Conservation (phyloP, 495 filamentous ascomycete genomes). For the Aspergillus haitiensis region DNA sequence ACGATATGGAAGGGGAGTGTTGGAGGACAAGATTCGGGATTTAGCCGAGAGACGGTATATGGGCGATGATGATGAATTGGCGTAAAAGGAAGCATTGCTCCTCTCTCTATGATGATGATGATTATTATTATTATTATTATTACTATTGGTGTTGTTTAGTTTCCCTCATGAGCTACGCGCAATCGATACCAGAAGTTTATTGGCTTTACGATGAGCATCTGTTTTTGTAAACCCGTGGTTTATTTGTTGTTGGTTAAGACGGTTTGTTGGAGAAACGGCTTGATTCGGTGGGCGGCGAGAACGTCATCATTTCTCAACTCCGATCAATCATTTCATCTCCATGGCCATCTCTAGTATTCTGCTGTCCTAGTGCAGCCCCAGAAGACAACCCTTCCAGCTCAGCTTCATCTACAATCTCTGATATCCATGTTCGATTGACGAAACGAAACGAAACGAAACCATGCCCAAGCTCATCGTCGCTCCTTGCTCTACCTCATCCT, state of each 20-base stretch:
- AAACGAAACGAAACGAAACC: conserved; percentile 13
- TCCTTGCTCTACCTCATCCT: conserved; percentile 12
- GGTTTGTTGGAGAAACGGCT: no score
- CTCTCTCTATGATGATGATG: conserved; percentile 4
- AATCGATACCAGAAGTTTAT: no score
- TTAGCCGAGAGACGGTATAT: conserved; percentile 64
- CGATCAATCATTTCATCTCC: not conserved
- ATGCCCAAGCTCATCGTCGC: conserved; percentile 40
- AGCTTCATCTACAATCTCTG: no score
- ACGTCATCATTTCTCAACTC: conserved; percentile 13
- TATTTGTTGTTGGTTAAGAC: no score
- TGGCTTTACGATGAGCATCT: no score
- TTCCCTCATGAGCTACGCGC: not conserved
- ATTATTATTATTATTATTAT: conserved; percentile 19
- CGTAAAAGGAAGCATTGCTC: conserved; percentile 28
- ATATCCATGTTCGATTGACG: no score
- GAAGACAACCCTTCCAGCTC: no score
- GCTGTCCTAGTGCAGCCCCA: no score
- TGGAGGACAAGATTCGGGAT: conserved; percentile 86
- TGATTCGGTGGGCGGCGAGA: conserved; percentile 9
- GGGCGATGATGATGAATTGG: conserved; percentile 57
- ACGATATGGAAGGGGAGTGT: conserved; percentile 69
- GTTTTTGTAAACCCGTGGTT: no score
- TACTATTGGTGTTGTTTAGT: not conserved
- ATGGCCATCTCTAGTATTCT: conserved; percentile 1